A percentile compares a stretch with the other conserved stretches of the same genome.
Conservation (phyloP, 2,329 filamentous ascomycete species). For the Whalleya microplaca region DNA sequence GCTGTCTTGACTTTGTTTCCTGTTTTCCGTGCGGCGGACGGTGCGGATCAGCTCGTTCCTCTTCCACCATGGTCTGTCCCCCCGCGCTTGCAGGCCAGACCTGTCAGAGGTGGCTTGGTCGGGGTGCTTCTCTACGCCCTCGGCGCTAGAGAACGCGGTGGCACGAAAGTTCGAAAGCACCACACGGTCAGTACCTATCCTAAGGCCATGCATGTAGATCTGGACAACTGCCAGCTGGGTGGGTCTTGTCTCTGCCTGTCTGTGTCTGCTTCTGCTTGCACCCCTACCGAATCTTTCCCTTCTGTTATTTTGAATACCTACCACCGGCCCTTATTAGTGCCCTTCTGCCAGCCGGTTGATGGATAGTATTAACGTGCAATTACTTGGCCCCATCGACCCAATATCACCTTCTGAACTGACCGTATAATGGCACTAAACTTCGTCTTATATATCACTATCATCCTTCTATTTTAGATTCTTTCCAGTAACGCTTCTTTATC, state of each 20-base stretch:
- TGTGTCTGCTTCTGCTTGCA: background rate
- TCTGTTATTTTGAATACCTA: background rate
- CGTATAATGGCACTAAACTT: background rate
- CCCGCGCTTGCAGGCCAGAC: background rate
- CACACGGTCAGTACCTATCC: background rate
- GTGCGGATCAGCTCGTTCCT: background rate
- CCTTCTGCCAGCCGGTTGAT: background rate
- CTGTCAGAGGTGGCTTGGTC: background rate
- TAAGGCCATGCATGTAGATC: background rate
- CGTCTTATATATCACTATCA: constrained; percentile 3
- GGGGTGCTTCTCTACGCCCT: background rate
- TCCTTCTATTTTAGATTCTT: background rate
- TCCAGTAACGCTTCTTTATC: background rate
- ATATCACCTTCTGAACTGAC: background rate
- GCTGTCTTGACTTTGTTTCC: no score
- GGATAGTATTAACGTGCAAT: background rate
- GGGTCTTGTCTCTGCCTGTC: background rate
- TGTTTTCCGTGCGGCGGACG: no score
- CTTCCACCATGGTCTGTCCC: background rate
- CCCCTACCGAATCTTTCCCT: background rate
- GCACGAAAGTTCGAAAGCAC: background rate
- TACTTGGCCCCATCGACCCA: background rate
- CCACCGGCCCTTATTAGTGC: background rate
- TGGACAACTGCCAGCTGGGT: background rate
- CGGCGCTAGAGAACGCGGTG: background rate